Conservation (phyloP, 73 alveolate genomes). For the Paramecium octaurelia region DNA sequence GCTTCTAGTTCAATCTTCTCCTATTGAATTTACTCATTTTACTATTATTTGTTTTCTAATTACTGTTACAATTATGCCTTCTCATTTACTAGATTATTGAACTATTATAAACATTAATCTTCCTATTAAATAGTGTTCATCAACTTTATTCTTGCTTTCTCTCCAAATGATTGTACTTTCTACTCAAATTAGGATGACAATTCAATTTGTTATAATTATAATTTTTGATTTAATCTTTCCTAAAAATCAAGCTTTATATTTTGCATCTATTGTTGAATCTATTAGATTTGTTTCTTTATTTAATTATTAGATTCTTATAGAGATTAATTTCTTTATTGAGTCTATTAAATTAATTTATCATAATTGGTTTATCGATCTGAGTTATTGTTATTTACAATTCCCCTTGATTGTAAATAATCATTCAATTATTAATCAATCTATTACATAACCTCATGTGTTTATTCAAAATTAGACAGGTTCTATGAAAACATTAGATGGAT, state of each 20-base stretch:
- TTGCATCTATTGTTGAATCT: background rate
- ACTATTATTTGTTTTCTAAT: background rate
- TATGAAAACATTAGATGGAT: background rate
- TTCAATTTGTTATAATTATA: background rate
- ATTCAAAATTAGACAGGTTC: background rate
- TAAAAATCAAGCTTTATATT: background rate
- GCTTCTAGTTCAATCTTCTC: background rate
- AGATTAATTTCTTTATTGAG: background rate
- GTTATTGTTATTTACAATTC: background rate
- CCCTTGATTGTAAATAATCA: background rate
- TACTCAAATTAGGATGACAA: background rate
- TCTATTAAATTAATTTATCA: background rate
- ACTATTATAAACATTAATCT: background rate
- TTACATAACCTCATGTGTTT: conserved; percentile 5
- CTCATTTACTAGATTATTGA: conserved; percentile 3
- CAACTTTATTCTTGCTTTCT: background rate
- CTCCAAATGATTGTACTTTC: background rate
- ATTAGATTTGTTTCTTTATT: background rate
- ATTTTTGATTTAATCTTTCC: background rate
- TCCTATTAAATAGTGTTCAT: background rate
- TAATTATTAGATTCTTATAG: background rate
- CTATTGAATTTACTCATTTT: background rate
- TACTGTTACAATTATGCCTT: background rate
- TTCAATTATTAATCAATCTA: conserved; percentile 10
- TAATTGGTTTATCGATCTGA: background rate